Evolutionary conservation across 2,329 filamentous ascomycete species (phyloP).

Genomic region (Neonectria ditissima): DNA sequence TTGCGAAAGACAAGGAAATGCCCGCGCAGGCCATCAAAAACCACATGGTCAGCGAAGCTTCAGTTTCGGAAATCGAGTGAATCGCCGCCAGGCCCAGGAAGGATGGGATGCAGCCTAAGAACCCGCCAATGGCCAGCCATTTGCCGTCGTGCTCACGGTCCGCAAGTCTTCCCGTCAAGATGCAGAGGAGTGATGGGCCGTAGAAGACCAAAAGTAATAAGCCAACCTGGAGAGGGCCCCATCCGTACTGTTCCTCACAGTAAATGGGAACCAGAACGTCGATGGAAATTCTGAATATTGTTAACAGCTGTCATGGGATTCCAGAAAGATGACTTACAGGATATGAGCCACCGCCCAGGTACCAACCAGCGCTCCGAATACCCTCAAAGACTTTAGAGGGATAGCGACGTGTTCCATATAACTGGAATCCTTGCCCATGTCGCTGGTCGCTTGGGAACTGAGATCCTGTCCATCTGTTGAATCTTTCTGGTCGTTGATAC

Average conservation of each 20-base stretch:
- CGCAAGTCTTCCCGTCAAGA: constrained; percentile 23
- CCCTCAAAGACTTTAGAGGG: constrained; percentile 28
- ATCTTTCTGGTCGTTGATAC: background rate
- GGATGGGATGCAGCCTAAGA: constrained; percentile 23
- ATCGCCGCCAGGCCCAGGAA: constrained; percentile 23
- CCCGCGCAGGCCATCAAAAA: constrained; percentile 25
- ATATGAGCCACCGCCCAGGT: constrained; percentile 31
- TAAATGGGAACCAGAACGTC: constrained; percentile 27
- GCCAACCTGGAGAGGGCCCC: constrained; percentile 15
- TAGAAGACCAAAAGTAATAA: constrained; percentile 28
- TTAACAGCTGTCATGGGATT: background rate
- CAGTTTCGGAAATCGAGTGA: constrained; percentile 4
- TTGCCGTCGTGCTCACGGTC: constrained; percentile 20
- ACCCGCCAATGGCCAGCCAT: constrained; percentile 25
- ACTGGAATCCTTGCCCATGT: background rate
- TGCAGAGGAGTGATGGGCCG: constrained; percentile 25
- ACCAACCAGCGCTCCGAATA: constrained; percentile 24
- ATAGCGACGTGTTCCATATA: constrained; percentile 15
- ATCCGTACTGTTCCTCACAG: constrained; percentile 18
- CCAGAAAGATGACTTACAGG: constrained; percentile 13
- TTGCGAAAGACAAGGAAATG: constrained; percentile 27
- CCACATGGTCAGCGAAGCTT: constrained; percentile 20
- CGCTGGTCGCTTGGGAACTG: background rate
- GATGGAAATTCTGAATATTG: constrained; percentile 22
- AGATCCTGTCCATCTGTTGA: background rate